These are phyloP conservation scores for Metarhizium sp. DNA, from an alignment of 2,329 filamentous ascomycete genomes.

Conservation along the genomic window DNA sequence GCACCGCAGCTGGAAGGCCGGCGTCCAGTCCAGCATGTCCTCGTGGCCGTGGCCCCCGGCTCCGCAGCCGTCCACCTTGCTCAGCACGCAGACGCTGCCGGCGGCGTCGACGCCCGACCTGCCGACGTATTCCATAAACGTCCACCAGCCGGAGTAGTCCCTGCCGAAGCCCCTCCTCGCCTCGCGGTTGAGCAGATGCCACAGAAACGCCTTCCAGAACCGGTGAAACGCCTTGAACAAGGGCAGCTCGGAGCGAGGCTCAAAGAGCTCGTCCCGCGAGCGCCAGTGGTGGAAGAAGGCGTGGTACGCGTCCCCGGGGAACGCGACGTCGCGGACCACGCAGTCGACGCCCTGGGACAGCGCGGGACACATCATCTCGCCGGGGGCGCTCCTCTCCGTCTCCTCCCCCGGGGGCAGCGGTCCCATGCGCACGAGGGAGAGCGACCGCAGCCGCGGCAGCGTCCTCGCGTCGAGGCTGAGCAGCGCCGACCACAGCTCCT, in stretches of 20 bases:
- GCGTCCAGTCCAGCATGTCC: constrained; percentile 4
- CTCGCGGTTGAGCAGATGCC: constrained; percentile 2
- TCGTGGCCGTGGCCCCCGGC: neutral
- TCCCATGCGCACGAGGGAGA: constrained; percentile 4
- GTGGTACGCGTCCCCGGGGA: neutral
- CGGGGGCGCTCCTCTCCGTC: neutral
- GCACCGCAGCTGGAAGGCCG: constrained; percentile 3
- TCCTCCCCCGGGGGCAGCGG: neutral
- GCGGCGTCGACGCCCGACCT: neutral
- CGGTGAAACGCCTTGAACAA: neutral
- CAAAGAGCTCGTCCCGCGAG: neutral
- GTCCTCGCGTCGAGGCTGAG: neutral
- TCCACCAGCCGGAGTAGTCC: constrained; percentile 1
- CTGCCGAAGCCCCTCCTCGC: neutral
- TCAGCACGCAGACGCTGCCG: neutral
- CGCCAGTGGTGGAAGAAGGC: constrained; percentile 3
- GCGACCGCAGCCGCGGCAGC: constrained; percentile 1
- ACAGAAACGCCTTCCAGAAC: constrained; percentile 5
- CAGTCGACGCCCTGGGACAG: constrained; percentile 4
- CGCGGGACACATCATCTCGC: constrained; percentile 2
- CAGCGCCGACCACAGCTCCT: constrained; percentile 1
- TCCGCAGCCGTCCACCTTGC: neutral
- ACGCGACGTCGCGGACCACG: constrained; percentile 1
- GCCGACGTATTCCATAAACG: constrained; percentile 3
- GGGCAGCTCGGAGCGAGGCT: neutral